A percentile compares a stretch with the other conserved stretches of the same genome.
Conservation (phyloP, 371 early-diverging fungal species). For the Lichtheimia ornata region DNA sequence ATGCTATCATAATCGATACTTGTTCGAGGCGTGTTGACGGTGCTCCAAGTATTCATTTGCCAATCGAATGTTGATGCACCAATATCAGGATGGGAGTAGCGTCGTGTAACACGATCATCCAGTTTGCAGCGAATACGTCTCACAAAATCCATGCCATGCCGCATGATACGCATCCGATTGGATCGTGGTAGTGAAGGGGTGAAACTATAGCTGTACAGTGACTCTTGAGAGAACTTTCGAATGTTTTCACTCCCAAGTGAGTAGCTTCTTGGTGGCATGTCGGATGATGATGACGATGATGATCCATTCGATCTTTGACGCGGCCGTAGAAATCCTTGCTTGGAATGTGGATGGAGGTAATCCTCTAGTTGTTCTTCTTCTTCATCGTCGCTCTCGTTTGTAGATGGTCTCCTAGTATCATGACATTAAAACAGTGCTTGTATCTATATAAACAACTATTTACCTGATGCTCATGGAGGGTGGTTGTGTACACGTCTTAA, state of each 20-base stretch:
- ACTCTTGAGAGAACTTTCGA: conserved; percentile 52
- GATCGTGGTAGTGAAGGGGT: conserved; percentile 43
- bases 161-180: conserved; percentile 44
- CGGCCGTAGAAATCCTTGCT: too few species aligned
- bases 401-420: too few species aligned
- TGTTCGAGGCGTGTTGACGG: conserved; percentile 16
- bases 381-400: too few species aligned
- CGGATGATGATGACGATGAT: too few species aligned
- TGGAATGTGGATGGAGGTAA: too few species aligned
- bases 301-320: too few species aligned
- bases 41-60: conserved; percentile 21
- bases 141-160: conserved; percentile 57
- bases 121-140: conserved; percentile 54
- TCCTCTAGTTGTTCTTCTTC: too few species aligned
- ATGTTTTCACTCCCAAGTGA: conserved; percentile 21
- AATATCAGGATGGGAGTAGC: conserved; percentile 40
- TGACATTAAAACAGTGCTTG: too few species aligned
- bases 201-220: conserved; percentile 63
- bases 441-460: too few species aligned
- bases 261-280: too few species aligned
- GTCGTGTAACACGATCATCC: conserved; percentile 38
- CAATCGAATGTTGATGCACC: conserved; percentile 30
- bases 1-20: conserved; percentile 15
- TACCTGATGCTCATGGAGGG: too few species aligned
- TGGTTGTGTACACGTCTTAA: too few species aligned